Conservation (phyloP, 2,329 filamentous ascomycete genomes). For the Scopulariopsis brevicaulis region DNA sequence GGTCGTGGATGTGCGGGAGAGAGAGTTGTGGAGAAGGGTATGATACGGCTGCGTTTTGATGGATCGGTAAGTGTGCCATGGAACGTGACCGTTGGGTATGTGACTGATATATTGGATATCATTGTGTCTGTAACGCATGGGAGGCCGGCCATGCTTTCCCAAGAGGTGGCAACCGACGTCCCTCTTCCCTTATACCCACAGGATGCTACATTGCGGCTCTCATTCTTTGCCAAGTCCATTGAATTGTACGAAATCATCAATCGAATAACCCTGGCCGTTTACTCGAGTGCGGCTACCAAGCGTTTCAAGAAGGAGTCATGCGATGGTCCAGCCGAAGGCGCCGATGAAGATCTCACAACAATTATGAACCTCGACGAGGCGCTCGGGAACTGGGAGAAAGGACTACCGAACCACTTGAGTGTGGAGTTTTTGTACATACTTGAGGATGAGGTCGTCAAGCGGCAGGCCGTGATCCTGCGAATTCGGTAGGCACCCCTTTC, state of each 20-base stretch:
- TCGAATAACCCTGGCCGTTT: conserved; percentile 16
- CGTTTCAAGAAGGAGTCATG: conserved; percentile 4
- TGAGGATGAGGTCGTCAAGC: conserved; percentile 13
- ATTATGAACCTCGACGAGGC: conserved; percentile 19
- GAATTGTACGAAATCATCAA: conserved; percentile 25
- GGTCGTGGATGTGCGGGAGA: conserved; percentile 10
- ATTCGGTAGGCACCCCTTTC: conserved; percentile 17
- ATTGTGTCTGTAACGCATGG: conserved; percentile 24
- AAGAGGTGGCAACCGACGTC: conserved; percentile 13
- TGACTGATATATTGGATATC: conserved; percentile 8
- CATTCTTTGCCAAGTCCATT: conserved; percentile 22
- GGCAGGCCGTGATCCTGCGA: conserved; percentile 20
- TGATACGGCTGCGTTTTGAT: conserved; percentile 26
- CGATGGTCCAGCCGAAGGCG: conserved; percentile 1
- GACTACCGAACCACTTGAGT: conserved; percentile 14
- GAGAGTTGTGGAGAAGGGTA: conserved; percentile 16
- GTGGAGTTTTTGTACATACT: conserved; percentile 6
- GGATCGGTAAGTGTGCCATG: conserved; percentile 18
- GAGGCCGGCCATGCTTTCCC: conserved; percentile 21
- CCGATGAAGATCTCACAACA: conserved; percentile 16
- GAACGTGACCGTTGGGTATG: neutral
- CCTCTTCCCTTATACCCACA: conserved; percentile 12
- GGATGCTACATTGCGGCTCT: conserved; percentile 7
- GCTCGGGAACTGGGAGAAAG: conserved; percentile 18
- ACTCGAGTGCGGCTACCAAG: conserved; percentile 8